Conservation (phyloP, 176 grass and related monocot species). For the Areca catechu region DNA sequence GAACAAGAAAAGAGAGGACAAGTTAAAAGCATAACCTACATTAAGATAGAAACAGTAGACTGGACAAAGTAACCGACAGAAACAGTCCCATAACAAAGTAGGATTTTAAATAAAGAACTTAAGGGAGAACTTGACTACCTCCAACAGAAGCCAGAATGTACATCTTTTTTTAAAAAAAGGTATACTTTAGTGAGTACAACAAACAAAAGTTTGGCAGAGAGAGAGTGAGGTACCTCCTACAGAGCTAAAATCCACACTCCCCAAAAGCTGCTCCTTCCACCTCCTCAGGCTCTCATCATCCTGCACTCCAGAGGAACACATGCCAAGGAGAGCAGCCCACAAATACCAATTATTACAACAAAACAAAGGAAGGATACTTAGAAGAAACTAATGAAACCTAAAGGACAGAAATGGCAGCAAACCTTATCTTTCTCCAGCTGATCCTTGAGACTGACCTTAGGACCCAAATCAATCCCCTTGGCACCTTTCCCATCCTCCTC, state of each 20-base stretch:
- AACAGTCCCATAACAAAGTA: too few relatives aligned
- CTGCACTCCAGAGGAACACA: conserved; percentile 20
- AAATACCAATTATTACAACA: background rate
- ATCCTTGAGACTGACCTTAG: conserved; percentile 87
- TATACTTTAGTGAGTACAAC: background rate
- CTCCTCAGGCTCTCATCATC: conserved; percentile 94
- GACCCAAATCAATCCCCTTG: conserved; percentile 67
- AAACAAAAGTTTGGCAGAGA: background rate
- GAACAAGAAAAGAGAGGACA: too few relatives aligned
- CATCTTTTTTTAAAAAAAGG: background rate
- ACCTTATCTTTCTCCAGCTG: conserved; percentile 99
- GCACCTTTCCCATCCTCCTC: conserved; percentile 25
- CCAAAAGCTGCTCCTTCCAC: conserved; percentile 95
- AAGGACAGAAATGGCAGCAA: background rate
- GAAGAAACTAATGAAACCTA: background rate
- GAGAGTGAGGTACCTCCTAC: conserved; percentile 53
- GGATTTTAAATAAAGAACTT: too few relatives aligned
- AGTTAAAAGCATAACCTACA: too few relatives aligned
- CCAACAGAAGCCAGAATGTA: background rate
- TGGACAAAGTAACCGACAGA: too few relatives aligned
- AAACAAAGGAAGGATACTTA: background rate
- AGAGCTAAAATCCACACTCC: conserved; percentile 86
- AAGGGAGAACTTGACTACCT: too few relatives aligned
- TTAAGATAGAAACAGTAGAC: too few relatives aligned
- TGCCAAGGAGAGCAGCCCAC: background rate